These are phyloP conservation scores for Metschnikowia hibisci DNA, from an alignment of 805 yeast genomes.

Conservation along the genomic window DNA sequence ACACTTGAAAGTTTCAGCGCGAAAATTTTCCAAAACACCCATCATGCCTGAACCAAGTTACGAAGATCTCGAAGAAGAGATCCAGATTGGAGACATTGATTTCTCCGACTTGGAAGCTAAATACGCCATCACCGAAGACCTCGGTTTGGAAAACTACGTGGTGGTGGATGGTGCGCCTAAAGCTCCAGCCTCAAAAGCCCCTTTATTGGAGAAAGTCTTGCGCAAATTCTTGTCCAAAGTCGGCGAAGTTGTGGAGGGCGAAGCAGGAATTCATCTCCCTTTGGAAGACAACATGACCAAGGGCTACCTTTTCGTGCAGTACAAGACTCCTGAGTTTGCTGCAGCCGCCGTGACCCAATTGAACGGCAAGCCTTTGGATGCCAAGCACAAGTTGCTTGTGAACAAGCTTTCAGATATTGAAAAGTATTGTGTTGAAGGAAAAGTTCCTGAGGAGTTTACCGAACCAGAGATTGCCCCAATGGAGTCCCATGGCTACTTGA, in stretches of 20 bases:
- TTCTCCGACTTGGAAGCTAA: constrained; percentile 82
- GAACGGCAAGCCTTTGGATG: constrained; percentile 88
- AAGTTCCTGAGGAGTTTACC: constrained; percentile 54
- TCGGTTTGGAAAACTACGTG: constrained; percentile 69
- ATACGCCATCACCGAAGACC: constrained; percentile 54
- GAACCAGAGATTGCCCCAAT: constrained; percentile 75
- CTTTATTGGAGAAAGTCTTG: constrained; percentile 79
- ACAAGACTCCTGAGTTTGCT: constrained; percentile 61
- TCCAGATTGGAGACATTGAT: constrained; percentile 53
- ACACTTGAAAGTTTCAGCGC: constrained; percentile 5
- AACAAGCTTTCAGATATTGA: constrained; percentile 82
- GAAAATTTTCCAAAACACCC: constrained; percentile 10
- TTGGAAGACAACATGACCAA: constrained; percentile 72
- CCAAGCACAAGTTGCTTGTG: constrained; percentile 82
- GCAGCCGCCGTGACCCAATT: constrained; percentile 73
- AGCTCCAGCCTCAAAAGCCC: constrained; percentile 86
- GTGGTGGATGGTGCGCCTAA: constrained; percentile 95
- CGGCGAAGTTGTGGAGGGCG: constrained; percentile 62
- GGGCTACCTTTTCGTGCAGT: constrained; percentile 86
- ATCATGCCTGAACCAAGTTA: constrained; percentile 17
- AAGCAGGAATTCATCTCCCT: constrained; percentile 78
- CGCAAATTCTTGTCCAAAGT: constrained; percentile 72
- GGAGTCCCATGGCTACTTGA: constrained; percentile 74
- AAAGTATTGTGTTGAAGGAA: constrained; percentile 64
- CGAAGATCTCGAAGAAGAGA: constrained; percentile 37